Base-by-base conservation (phyloP, 2,329 filamentous ascomycete species). In the Xylariaceae sp. region DNA sequence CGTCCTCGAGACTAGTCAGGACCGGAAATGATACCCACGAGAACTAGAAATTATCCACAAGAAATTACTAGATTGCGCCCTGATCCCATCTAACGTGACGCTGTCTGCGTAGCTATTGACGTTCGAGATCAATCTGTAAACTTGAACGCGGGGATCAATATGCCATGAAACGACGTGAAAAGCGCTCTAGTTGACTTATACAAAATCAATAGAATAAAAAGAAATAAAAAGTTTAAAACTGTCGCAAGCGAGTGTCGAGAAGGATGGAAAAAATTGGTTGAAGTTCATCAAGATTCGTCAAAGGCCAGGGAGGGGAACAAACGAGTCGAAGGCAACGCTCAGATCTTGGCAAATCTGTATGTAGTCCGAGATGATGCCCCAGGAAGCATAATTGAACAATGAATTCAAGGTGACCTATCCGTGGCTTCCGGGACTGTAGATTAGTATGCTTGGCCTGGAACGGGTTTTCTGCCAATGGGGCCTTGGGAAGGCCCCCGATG, bases 371-470 rank as follows among this genome's bases (percentile, higher is more conserved):
- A 3, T 10, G 21, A 48, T 47, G 49, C 44, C 23, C 19, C 32
- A 20, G 32, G 32, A 37, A 44, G 14, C 20, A 48, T 21, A 47
- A 49, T 4, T 50, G 37, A 6, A 48, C 19, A 20, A 26, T 41
- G 44, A 47, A 41, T 40, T 56, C 42, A 48, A 45, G 48, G 43
- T 19, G 37, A 19, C 16, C 46, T 44, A 9, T 40, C 43, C 52
- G 7, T 46, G 18, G 40, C 20, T 40, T 12, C n/a, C n/a, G 29
- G 12, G 9, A 18, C 20, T 26, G 43, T 44, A 48, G 29, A 50
- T 61, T 66, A 82, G 53, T 78, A 79, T 3, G 81, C 80, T 69
- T 83, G 81, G 37, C 81, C 81, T 5, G 82, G 81, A 41, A 86
- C 78, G 21, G 83, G 81, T 69, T 86, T 85, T 52, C 82, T 78